Evolutionary conservation across 2,329 filamentous ascomycete species (phyloP).

Genomic region (Arthrocladium fulminans): DNA sequence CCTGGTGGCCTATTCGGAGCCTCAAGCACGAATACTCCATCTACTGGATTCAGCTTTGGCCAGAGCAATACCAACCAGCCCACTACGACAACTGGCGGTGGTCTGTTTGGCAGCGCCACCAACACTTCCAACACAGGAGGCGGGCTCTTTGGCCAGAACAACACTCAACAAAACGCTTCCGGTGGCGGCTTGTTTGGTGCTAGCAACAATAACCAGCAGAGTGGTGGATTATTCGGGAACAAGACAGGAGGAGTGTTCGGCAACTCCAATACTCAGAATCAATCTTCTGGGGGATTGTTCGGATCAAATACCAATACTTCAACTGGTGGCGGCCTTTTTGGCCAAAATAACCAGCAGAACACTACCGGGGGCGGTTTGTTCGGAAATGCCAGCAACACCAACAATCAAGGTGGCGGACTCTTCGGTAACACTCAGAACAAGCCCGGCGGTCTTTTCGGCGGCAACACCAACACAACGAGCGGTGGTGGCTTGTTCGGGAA

Average conservation of each 20-base stretch:
- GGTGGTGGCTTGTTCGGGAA: conserved; percentile 41
- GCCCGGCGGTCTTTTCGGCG: conserved; percentile 33
- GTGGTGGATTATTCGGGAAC: conserved; percentile 36
- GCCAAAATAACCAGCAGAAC: conserved; percentile 19
- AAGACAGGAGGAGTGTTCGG: conserved; percentile 24
- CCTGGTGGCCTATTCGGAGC: conserved; percentile 21
- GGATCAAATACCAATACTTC: conserved; percentile 26
- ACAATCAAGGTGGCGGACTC: conserved; percentile 36
- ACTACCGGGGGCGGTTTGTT: conserved; percentile 12
- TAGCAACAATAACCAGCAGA: conserved; percentile 29
- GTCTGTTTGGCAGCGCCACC: conserved; percentile 32
- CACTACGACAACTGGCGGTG: conserved; percentile 32
- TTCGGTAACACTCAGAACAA: conserved; percentile 34
- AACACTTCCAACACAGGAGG: conserved; percentile 12
- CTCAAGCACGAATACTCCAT: conserved; percentile 27
- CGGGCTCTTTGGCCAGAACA: neutral
- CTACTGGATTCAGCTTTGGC: conserved; percentile 31
- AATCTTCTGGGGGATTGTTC: conserved; percentile 39
- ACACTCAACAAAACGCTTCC: conserved; percentile 29
- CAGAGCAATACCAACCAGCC: conserved; percentile 25
- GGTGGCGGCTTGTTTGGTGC: conserved; percentile 37
- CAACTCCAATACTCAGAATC: conserved; percentile 30
- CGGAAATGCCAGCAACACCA: conserved; percentile 28
- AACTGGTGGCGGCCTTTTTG: conserved; percentile 36
- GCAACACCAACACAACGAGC: conserved; percentile 37